Evolutionary conservation across 441 rosid species (phyloP), one percentile per base, ranked within the genome.

Genomic region (Pelargonium cotyledonis): DNA sequence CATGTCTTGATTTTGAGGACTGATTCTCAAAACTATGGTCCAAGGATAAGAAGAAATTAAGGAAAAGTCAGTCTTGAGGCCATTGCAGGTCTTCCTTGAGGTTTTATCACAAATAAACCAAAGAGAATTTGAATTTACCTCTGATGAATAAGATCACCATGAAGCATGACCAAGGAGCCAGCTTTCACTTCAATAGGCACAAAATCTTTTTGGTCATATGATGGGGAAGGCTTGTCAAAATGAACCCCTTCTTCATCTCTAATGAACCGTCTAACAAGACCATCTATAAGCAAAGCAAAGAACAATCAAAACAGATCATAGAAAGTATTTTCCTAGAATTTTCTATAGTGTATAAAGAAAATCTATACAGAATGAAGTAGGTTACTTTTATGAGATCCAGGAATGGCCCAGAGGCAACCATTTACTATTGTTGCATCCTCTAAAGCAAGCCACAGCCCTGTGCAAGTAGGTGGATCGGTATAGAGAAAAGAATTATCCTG

Each of bases 401-500:
- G 96, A 77, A 91, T 90, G 70, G 96, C 97, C 97, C 97, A 95
- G 53, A 95, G 90, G 86, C 97, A 91, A 71, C 99, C 94, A 67
- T 95, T 91, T 65, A 77, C 62, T 43, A 73, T 72, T 67, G 89
- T 91, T 57, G 97, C 89, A 84, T 91, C 96, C 83, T 94, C 99
- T 68, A 94, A 83, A 70, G 99, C 99, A 70, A 89, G 73, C 97
- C 99, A 94, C 73, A 91, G 86, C 70, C 97, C 96, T 0, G 89
- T 90, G 77, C 99, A 94, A 76, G 89, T 89, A 66, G 85, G 68
- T 74, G 97, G 97, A 72, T 94, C 95, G 11, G 99, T 91, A 78
- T 87, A 85, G 29, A 91, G 85, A 71, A 89, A 94, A 7, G 99
- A 87, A 51, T 88, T 91, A 70, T 94, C 97, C 82, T 91, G 97